Evolutionary conservation across 164 flowering plant species (phyloP), one percentile per base, ranked within the genome.

Genomic region (Protea cynaroides): DNA sequence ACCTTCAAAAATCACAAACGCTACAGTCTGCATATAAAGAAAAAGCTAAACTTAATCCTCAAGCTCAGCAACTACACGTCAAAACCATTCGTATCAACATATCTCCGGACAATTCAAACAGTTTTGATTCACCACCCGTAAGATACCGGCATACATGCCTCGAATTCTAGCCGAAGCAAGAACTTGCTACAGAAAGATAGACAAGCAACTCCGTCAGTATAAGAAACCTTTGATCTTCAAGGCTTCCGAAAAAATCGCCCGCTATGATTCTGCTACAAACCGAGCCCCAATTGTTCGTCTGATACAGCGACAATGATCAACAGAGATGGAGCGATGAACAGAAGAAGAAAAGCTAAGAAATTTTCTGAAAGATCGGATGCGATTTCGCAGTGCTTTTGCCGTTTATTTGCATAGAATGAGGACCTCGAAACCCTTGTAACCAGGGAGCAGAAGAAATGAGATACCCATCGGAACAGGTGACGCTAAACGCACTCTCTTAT

Each of bases 211-310:
- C 23, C 0, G 10, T 17, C 44, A 56, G 51, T 21, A 44, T 18
- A 24, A 49, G 5, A 59, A 68, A 49, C 59, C 64, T 68, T 52
- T 54, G 72, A 68, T 77, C 71, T 46, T 61, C 40, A 38, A 7
- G 13, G 34, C 43, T 22, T 40, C 40, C 10, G 24, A 18, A 19
- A 65, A 23, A 40, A 40, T 40, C 46, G 9, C 7, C 19, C 14
- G 8, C 34, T 44, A 40, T 60, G 12, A 49, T 56, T 38, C 58
- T 47, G 49, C 58, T 47, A 21, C 72, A 57, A 50, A 63, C 11
- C 40, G 58, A 63, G 56, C 61, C 44, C 47, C 43, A 29, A 56
- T 25, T 56, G 44, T 24, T 14, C 6, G 49, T 38, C 55, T 57
- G 56, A 22, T 22, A n/a, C 25, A 57, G 13, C 55, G n/a, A 43